phyloP scores from a whole-genome alignment of 2,329 filamentous ascomycete species.

The Parafenestella ontariensis region DNA sequence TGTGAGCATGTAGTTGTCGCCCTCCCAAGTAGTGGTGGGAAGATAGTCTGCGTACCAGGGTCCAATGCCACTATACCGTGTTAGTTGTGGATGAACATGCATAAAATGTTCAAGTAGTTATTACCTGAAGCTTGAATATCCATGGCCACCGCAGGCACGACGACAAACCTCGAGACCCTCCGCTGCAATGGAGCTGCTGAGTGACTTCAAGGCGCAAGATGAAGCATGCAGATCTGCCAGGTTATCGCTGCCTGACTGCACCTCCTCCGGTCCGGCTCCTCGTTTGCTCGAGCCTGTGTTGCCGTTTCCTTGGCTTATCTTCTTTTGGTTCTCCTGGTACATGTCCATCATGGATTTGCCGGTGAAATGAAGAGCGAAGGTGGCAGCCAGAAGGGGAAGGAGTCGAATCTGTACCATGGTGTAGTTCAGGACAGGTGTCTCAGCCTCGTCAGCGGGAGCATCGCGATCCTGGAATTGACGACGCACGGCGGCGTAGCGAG shows the following conservation, averaged over 20 bases:
- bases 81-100: constrained; percentile 8
- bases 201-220: constrained; percentile 77
- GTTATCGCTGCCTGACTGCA: constrained; percentile 69
- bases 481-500: constrained; percentile 74
- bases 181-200: constrained; percentile 73
- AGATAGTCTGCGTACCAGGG: constrained; percentile 78
- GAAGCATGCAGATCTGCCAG: constrained; percentile 79
- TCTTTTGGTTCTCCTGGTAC: constrained; percentile 75
- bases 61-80: constrained; percentile 66
- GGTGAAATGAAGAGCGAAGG: constrained; percentile 81
- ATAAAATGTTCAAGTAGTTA: neutral
- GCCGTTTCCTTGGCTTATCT: constrained; percentile 60
- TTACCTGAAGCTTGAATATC: constrained; percentile 71
- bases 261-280: constrained; percentile 72
- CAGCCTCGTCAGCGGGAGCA: constrained; percentile 64
- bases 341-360: constrained; percentile 77
- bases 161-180: constrained; percentile 79
- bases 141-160: constrained; percentile 78
- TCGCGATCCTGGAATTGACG: constrained; percentile 82
- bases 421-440: constrained; percentile 81
- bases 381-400: constrained; percentile 74
- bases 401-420: constrained; percentile 80
- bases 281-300: constrained; percentile 50
- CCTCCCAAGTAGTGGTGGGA: constrained; percentile 75
- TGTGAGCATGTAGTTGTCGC: constrained; percentile 83